Base-by-base conservation (phyloP, 768 basidiomycete genomes). In the Pluteus cervinus region DNA sequence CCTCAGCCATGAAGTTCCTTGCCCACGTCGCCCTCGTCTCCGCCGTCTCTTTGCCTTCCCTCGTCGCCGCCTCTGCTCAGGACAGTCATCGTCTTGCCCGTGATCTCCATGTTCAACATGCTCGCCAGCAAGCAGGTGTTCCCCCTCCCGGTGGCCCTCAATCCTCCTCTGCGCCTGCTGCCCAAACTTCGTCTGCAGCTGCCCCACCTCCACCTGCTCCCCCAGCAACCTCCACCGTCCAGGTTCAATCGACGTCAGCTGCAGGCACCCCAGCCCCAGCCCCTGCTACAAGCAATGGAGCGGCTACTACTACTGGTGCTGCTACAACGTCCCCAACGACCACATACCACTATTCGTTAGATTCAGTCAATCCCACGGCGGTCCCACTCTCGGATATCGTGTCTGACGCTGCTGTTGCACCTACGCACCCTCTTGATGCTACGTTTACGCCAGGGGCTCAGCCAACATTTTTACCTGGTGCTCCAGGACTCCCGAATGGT, bases 401-500 rank as follows among this genome's bases (percentile, higher is more conserved):
- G 17, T 63, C 68, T 3, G 60, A 52, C 34, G 68, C 69, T 7
- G 25, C 67, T 18, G 62, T 62, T 29, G 62, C 63, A 15, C 38
- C 65, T 0, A 79, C 79, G 1, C 47, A 51, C 18, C 55, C 75
- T 2, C 55, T 83, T 4, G 57, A 62, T 4, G 54, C 69, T 2
- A 76, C 73, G 6, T 65, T 56, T 38, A 45, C 69, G 4, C 61
- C 76, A 4, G 81, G 81, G 4, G 42, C 75, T 3, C 58, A 48
- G 1, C 77, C 80, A 3, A 66, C 72, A 1, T 65, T 55, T 38
- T 49, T 85, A 21, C 55, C 72, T 2, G 62, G 66, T 40, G 84
- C 82, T 2, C 82, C 82, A 8, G 55, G 66, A n/a, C 58, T 81
- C 24, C 78, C 79, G 23, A 62, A 76, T 52, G 54, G 79, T 76